Evolutionary conservation across 1,139 yeast genomes (phyloP), one percentile per base, ranked within the genome.

Genomic region (Magnusiomyces sp.): DNA sequence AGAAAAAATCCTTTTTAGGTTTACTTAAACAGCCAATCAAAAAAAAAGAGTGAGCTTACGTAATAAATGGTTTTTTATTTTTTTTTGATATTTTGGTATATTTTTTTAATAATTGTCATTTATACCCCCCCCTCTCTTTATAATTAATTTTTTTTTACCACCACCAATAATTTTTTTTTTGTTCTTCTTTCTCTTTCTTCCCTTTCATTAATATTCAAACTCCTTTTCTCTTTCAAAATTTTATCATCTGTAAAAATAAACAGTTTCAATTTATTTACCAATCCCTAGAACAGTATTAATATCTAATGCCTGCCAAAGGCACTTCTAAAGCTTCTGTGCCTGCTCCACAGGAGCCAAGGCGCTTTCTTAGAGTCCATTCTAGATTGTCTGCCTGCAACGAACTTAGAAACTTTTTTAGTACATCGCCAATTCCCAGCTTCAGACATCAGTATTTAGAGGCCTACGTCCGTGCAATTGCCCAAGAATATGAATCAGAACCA

Each of bases 301-400:
- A n/a, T n/a, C n/a, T n/a, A 20, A 48, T 48, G 50, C 47, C 50
- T 31, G 33, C 45, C 20, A 40, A 41, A 27, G 51, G 51, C 48
- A 33, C 29, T 20, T 11, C 40, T 27, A 40, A 17, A 16, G 31
- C 40, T 31, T 33, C 46, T 19, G 27, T 37, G 7, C 17, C 39
- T 40, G 31, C 43, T 29, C 31, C 10, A 17, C 43, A 27, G 29
- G 31, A n/a, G 4, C 6, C 44, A 5, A 45, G 42, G 20, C 45
- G 51, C 29, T 47, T 45, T 32, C 37, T 49, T 17, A 46, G 51
- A 43, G 48, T 33, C 16, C 48, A 49, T 38, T 40, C 47, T 5
- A 43, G 43, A 16, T 39, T 45, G 17, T 45, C 51, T 11, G 46
- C 51, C 33, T 46, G 46, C 23, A 38, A 45, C 2, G 51, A 46